Evolutionary conservation across 768 basidiomycete genomes (phyloP).

Genomic region (Dentipellis sp.): DNA sequence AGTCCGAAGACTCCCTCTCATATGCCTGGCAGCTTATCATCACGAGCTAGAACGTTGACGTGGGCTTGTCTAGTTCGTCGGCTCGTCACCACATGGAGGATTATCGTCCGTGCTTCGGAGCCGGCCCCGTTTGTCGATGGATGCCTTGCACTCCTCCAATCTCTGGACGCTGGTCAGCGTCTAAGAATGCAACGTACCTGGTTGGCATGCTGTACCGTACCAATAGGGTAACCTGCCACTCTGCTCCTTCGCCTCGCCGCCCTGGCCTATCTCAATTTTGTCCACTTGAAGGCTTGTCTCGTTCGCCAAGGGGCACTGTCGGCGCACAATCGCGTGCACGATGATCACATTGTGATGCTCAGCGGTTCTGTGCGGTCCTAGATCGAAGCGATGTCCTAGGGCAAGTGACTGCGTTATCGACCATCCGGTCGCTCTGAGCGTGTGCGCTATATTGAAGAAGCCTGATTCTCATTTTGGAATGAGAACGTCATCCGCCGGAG

Average conservation of each 20-base stretch:
- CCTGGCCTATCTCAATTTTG: neutral
- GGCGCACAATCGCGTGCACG: too few relatives aligned
- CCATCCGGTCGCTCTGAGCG: too few relatives aligned
- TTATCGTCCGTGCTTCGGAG: neutral
- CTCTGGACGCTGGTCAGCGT: neutral
- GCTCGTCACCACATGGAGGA: neutral
- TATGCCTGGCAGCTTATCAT: neutral
- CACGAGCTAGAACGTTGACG: neutral
- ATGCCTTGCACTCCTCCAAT: too few relatives aligned
- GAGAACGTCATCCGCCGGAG: too few relatives aligned
- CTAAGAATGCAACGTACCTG: neutral
- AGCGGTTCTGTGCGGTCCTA: too few relatives aligned
- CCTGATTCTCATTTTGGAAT: too few relatives aligned
- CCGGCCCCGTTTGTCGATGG: neutral
- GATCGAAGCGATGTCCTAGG: too few relatives aligned
- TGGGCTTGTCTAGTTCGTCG: neutral
- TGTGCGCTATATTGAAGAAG: too few relatives aligned
- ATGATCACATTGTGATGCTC: too few relatives aligned
- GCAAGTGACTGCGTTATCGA: too few relatives aligned
- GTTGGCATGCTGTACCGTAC: neutral
- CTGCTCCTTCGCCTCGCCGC: neutral
- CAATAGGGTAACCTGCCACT: neutral
- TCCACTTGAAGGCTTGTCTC: neutral
- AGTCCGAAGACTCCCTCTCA: too few relatives aligned
- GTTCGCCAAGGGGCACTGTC: too few relatives aligned